Percentiles rank a stretch among this genome's conserved stretches.
These are phyloP conservation scores for Botrytis aclada DNA, from an alignment of 2,329 filamentous ascomycete species.

Conservation along the genomic window DNA sequence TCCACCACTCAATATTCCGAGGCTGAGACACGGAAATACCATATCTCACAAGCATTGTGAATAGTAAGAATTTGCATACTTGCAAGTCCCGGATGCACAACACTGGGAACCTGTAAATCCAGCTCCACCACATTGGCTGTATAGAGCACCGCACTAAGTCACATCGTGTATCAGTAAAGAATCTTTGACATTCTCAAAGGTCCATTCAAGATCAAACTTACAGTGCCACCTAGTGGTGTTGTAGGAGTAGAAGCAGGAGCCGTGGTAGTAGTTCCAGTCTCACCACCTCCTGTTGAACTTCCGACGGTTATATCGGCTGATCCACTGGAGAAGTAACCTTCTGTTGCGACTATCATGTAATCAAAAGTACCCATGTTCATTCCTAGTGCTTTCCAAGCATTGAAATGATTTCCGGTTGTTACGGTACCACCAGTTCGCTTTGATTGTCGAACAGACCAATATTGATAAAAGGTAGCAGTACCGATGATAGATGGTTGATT, in stretches of 20 bases:
- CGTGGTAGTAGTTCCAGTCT: not conserved
- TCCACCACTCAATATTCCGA: not conserved
- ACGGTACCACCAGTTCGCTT: slow-evolving; percentile 52
- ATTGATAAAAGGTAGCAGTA: slow-evolving; percentile 51
- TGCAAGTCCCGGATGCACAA: slow-evolving; percentile 15
- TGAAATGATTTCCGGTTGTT: slow-evolving; percentile 49
- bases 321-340: slow-evolving; percentile 24
- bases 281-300: not conserved
- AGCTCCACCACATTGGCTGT: slow-evolving; percentile 17
- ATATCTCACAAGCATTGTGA: slow-evolving; percentile 19
- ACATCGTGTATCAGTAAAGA: not conserved
- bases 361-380: slow-evolving; percentile 46
- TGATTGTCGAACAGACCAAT: slow-evolving; percentile 49
- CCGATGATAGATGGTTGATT: slow-evolving; percentile 47
- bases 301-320: slow-evolving; percentile 23
- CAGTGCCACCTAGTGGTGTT: not conserved
- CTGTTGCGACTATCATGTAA: slow-evolving; percentile 48
- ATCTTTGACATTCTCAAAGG: not conserved
- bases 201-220: not conserved
- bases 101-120: slow-evolving; percentile 11
- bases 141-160: slow-evolving; percentile 10
- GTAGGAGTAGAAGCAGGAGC: not conserved
- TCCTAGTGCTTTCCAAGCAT: slow-evolving; percentile 49
- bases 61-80: slow-evolving; percentile 11
- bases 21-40: not conserved